phyloP scores from a whole-genome alignment of 495 filamentous ascomycete genomes.

The Penicillium cosmopolitanum region DNA sequence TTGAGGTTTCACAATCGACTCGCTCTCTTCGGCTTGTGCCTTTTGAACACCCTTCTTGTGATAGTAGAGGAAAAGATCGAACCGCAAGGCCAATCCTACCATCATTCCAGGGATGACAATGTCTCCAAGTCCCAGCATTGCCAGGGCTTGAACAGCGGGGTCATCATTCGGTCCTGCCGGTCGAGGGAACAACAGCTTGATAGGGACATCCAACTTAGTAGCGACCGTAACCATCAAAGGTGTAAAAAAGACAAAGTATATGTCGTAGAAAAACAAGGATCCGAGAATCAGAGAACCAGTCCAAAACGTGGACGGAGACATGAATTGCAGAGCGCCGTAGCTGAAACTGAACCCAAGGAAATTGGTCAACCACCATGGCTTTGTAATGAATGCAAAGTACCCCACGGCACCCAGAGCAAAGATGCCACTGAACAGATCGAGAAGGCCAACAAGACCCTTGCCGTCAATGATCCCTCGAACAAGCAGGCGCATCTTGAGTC shows the following conservation, averaged over 20 bases:
- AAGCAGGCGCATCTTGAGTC: conserved; percentile 50
- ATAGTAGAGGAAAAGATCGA: conserved; percentile 87
- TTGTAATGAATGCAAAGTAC: conserved; percentile 71
- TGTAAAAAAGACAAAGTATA: conserved; percentile 97
- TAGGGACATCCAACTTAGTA: conserved; percentile 85
- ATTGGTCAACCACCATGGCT: conserved; percentile 83
- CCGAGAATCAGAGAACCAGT: conserved; percentile 78
- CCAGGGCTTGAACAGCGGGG: conserved; percentile 51
- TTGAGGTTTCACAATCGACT: conserved; percentile 53
- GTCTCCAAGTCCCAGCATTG: conserved; percentile 93
- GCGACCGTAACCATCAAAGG: conserved; percentile 97
- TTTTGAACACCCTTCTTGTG: conserved; percentile 55
- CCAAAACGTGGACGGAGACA: conserved; percentile 88
- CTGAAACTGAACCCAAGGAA: conserved; percentile 84
- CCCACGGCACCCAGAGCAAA: conserved; percentile 60
- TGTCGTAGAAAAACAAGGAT: conserved; percentile 91
- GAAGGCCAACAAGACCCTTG: conserved; percentile 52
- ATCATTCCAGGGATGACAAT: conserved; percentile 94
- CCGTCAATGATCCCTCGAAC: conserved; percentile 46
- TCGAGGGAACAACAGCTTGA: conserved; percentile 87
- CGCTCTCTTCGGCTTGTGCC: conserved; percentile 37
- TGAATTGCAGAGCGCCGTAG: conserved; percentile 77
- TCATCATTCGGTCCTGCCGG: conserved; percentile 48
- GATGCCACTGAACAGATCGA: conserved; percentile 63
- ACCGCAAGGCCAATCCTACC: conserved; percentile 83